Conservation (phyloP, 2,329 filamentous ascomycete genomes). For the Fusarium haematococcum region DNA sequence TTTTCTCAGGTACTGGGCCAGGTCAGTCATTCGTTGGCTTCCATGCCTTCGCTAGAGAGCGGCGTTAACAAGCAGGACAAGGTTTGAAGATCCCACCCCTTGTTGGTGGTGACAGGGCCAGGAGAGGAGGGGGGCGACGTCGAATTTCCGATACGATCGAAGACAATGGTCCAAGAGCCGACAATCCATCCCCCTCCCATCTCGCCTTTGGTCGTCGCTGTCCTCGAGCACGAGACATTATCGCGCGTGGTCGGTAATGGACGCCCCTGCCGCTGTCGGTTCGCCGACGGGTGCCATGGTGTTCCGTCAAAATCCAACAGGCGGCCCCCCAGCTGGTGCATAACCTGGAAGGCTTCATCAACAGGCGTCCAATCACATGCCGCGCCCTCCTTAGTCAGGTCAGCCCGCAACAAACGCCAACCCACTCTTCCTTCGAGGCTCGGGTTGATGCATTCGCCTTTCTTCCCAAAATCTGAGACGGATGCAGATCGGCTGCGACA, state of each 20-base stretch:
- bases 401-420: slow-evolving; percentile 34
- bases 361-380: slow-evolving; percentile 32
- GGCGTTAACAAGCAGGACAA: slow-evolving; percentile 32
- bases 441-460: slow-evolving; percentile 45
- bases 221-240: not conserved
- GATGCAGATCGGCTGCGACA: slow-evolving; percentile 51
- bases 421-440: slow-evolving; percentile 41
- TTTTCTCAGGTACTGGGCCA: slow-evolving; percentile 20
- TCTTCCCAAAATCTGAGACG: slow-evolving; percentile 51
- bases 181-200: not conserved
- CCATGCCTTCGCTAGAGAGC: slow-evolving; percentile 22
- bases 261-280: slow-evolving; percentile 39
- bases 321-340: slow-evolving; percentile 40
- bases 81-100: slow-evolving; percentile 43
- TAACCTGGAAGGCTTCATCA: slow-evolving; percentile 36
- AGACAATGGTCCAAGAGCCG: not conserved
- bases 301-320: slow-evolving; percentile 39
- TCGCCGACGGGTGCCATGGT: slow-evolving; percentile 36
- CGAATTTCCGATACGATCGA: slow-evolving; percentile 16
- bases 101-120: slow-evolving; percentile 31
- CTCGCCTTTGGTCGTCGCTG: not conserved
- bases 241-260: slow-evolving; percentile 22
- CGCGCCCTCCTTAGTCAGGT: slow-evolving; percentile 35
- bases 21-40: slow-evolving; percentile 18
- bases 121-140: slow-evolving; percentile 18